Percentiles rank a stretch among this genome's conserved stretches.
These are phyloP conservation scores for Hura crepitans DNA, from an alignment of 441 rosid species.

Conservation along the genomic window DNA sequence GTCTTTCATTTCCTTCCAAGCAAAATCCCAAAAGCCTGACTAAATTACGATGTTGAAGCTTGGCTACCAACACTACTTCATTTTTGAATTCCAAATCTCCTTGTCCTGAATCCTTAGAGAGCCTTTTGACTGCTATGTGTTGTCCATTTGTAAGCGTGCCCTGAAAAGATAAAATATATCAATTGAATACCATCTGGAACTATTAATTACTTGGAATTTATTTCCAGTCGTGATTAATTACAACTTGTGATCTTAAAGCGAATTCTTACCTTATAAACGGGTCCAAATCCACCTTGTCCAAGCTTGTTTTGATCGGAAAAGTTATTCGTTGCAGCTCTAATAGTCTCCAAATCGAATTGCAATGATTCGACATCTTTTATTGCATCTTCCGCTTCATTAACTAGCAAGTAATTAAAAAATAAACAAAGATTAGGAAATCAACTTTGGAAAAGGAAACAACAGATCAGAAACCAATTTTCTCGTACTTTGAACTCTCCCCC, in stretches of 20 bases:
- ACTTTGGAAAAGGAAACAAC: not conserved
- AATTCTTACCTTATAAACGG: constrained; percentile 24
- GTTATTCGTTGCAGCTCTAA: constrained; percentile 12
- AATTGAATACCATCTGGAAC: not conserved
- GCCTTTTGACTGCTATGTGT: constrained; percentile 40
- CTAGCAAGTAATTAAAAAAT: not conserved
- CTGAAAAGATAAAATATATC: constrained; percentile 16
- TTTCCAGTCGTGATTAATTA: too few species aligned
- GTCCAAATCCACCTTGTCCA: constrained; percentile 28
- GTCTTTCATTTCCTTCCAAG: constrained; percentile 35
- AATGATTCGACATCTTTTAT: constrained; percentile 2
- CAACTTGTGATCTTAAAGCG: not conserved
- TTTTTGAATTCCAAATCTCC: constrained; percentile 40
- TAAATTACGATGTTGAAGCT: constrained; percentile 39
- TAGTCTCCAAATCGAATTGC: constrained; percentile 16
- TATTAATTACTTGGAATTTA: not conserved
- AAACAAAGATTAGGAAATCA: not conserved
- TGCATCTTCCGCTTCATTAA: constrained; percentile 4
- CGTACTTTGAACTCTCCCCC: constrained; percentile 32
- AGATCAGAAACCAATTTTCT: not conserved
- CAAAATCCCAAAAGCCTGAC: constrained; percentile 44
- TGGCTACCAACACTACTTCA: constrained; percentile 33
- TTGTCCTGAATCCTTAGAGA: constrained; percentile 33
- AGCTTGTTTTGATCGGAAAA: constrained; percentile 17
- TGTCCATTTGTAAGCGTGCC: constrained; percentile 14